These are phyloP conservation scores for Kodamaea jinghongensis DNA, from an alignment of 805 yeast species.

Conservation along the genomic window DNA sequence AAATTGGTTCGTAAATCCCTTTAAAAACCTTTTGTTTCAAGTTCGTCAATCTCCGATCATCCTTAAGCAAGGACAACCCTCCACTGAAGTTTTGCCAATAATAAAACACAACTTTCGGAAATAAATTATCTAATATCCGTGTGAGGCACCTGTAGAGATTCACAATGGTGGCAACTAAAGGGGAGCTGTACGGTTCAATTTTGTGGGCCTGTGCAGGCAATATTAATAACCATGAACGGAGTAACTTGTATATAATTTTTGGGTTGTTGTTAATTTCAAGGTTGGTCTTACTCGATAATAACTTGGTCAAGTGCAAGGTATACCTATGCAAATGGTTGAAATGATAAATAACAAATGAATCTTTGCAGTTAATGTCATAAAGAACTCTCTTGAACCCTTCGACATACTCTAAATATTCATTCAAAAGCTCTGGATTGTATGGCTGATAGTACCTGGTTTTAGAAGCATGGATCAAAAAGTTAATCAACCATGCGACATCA, in stretches of 20 bases:
- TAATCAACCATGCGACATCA: constrained; percentile 4
- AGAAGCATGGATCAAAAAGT: constrained; percentile 7
- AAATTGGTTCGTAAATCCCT: background rate
- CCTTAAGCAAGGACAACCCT: constrained; percentile 15
- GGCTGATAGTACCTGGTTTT: constrained; percentile 8
- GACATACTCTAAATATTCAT: constrained; percentile 17
- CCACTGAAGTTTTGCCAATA: constrained; percentile 25
- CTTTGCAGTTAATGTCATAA: background rate
- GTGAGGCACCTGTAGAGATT: constrained; percentile 16
- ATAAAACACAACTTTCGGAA: constrained; percentile 20
- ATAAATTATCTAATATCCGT: constrained; percentile 17
- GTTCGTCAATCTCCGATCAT: constrained; percentile 1
- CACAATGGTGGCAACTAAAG: constrained; percentile 9
- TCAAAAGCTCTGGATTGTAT: constrained; percentile 21
- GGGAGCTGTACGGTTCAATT: constrained; percentile 14
- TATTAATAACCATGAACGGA: constrained; percentile 22
- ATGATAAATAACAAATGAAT: constrained; percentile 8
- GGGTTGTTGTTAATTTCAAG: constrained; percentile 8
- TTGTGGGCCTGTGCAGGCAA: constrained; percentile 19
- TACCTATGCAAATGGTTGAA: constrained; percentile 13
- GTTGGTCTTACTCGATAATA: background rate
- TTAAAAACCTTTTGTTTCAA: constrained; percentile 1
- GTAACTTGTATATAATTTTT: constrained; percentile 14
- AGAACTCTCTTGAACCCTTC: constrained; percentile 5
- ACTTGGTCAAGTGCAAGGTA: constrained; percentile 4